Percentiles rank a stretch among this genome's conserved stretches.
Evolutionary conservation across 345 rosid species (phyloP).

Genomic region (Hypericum androsaemum): DNA sequence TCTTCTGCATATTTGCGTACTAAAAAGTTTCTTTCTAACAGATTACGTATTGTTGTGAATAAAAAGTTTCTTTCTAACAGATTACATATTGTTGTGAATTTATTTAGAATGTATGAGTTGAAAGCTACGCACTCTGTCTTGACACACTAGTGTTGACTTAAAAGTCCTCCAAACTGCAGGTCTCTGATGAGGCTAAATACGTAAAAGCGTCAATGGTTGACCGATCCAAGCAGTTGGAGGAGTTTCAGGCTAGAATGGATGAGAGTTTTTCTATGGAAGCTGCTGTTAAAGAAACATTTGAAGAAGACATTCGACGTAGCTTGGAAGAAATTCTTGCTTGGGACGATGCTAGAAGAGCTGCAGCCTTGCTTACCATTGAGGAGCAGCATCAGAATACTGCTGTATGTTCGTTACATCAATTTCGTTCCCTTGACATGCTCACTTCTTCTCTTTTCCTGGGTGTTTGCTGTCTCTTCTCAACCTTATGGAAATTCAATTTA

Average conservation of each 20-base stretch:
- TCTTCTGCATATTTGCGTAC: too few relatives aligned
- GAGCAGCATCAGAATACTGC: conserved; percentile 85
- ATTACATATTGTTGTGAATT: too few relatives aligned
- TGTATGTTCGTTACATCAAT: conserved; percentile 30
- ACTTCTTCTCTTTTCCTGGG: neutral
- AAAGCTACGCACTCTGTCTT: too few relatives aligned
- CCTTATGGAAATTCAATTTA: conserved; percentile 5
- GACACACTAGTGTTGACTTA: too few relatives aligned
- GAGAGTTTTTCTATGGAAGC: conserved; percentile 49
- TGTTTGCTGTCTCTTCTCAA: neutral
- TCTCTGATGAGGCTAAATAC: conserved; percentile 72
- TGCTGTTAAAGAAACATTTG: conserved; percentile 48
- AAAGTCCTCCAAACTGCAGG: conserved; percentile 25
- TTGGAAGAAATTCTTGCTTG: conserved; percentile 57
- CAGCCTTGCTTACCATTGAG: conserved; percentile 57
- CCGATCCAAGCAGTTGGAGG: conserved; percentile 57
- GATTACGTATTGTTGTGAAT: too few relatives aligned
- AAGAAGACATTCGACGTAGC: conserved; percentile 61
- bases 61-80: too few relatives aligned
- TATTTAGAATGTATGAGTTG: too few relatives aligned
- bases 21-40: too few relatives aligned
- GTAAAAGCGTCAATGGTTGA: conserved; percentile 51
- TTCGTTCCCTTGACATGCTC: conserved; percentile 4
- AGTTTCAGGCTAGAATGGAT: conserved; percentile 49
- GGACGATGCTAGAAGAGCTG: conserved; percentile 70